Base-by-base conservation (phyloP, 768 basidiomycete species). In the Omphalotus guepiniiformis region DNA sequence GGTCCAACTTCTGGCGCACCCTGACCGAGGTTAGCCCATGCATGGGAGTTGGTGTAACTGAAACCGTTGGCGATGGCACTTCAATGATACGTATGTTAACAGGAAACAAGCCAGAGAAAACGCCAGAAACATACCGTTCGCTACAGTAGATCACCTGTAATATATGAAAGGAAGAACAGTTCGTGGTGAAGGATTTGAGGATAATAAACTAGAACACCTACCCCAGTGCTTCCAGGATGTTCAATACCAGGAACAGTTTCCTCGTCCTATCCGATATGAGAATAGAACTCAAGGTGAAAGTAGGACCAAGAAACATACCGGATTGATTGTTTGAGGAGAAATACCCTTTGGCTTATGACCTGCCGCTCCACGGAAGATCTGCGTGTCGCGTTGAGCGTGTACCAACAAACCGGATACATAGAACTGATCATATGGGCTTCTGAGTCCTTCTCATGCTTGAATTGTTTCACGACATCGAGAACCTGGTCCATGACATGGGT, bases 1-100 rank as follows among this genome's bases (percentile, higher is more conserved):
- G 79, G 80, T 0, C 93, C 93, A 3, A 92, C 86, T 65, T 93
- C 91, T 6, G 92, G 92, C 13, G 90, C 89, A 35, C 88, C 49
- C 67, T 94, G 92, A n/a, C 93, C 94, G 8, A 91, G 74, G 59
- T 92, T 91, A 4, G 87, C 77, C 90, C 91, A 93, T 53, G 85
- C 83, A 57, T 89, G 83, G 12, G 82, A 82, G 54, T 72, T 71
- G 49, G 85, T 78, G 55, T 89, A 88, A 53, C 70, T 83, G 72
- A 93, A 96, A 7, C 93, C 93, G 60, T 96, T 95, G 9, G 92
- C 92, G 72, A 92, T 90, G n/a, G 93, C 89, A 49, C 93, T 32
- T 9, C 9, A 32, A 32, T 9, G 83, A 60, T 93, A n/a, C n/a
- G n/a, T n/a, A n/a, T n/a, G 89, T 1, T 88, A 91, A 65, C 92